Evolutionary conservation across 129 eudicot genomes (phyloP).

Genomic region (sunflower (Helianthus annuus)): DNA sequence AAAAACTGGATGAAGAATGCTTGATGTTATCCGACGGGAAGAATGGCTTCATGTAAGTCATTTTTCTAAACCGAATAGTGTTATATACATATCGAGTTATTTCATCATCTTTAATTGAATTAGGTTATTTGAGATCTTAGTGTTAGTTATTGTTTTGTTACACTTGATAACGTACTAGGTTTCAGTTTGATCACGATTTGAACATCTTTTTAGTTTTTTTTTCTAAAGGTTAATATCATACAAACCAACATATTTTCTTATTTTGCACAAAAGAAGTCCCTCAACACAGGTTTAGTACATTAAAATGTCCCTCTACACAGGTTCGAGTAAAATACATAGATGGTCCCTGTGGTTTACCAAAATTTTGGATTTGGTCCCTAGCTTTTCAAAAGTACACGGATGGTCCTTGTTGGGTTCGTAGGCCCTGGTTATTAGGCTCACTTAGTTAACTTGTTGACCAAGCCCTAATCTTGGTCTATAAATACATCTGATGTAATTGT

Average conservation of each 20-base stretch:
- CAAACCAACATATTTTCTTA: neutral
- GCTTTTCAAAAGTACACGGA: too few relatives aligned
- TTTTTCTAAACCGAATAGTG: neutral
- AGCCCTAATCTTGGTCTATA: too few relatives aligned
- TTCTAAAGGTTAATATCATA: neutral
- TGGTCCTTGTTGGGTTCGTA: too few relatives aligned
- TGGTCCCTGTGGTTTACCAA: too few relatives aligned
- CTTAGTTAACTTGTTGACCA: too few relatives aligned
- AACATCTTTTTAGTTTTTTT: slow-evolving; percentile 1
- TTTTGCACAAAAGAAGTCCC: neutral
- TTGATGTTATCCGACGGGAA: slow-evolving; percentile 69
- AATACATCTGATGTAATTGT: too few relatives aligned
- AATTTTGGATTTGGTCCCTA: too few relatives aligned
- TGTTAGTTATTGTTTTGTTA: neutral
- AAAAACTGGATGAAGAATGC: slow-evolving; percentile 55
- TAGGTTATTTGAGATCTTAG: neutral
- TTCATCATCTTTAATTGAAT: neutral
- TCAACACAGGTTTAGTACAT: neutral
- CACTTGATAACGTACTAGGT: neutral
- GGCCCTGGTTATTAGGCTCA: too few relatives aligned
- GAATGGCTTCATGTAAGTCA: slow-evolving; percentile 29
- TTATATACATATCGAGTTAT: neutral
- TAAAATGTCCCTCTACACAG: neutral
- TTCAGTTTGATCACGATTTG: slow-evolving; percentile 10
- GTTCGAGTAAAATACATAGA: too few relatives aligned